Base-by-base conservation (phyloP, 2,329 filamentous ascomycete genomes). In the Microsporum ferrugineum region DNA sequence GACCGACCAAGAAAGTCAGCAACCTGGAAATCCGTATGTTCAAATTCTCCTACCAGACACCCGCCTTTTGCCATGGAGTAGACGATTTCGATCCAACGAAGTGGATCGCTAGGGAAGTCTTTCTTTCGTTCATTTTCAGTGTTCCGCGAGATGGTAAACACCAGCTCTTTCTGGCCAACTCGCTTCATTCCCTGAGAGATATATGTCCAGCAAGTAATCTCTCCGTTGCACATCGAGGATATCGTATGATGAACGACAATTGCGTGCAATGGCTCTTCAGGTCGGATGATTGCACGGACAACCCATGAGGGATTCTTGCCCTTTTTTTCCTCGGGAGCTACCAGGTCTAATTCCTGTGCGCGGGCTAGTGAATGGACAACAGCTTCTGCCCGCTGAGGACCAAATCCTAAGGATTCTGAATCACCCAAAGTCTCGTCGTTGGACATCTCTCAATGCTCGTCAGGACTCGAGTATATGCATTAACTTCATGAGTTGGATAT, bases 191-290 rank as follows among this genome's bases (percentile, higher is more conserved):
- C 62, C 33, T 59, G 45, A 8, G 62, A 63, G n/a, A 63, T 63
- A 49, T 57, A 63, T 38, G 62, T 63, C 62, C 62, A 63, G 23
- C 62, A 63, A 33, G 61, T 29, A 14, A 63, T 33, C 14, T 61
- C 56, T n/a, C 60, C 62, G 5, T 57, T 59, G n/a, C 61, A 27
- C 41, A 38, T 58, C 12, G 62, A 59, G 34, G 47, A 29, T 14
- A 63, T 56, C n/a, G 34, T 61, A 59, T 63, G 62, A 29, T 59
- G 33, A 29, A 49, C 61, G 23, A 63, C 49, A 29, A 61, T 8
- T 2, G 38, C 62, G 43, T 61, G 39, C 8, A 63, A 43, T 2
- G 36, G 43, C 8, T 49, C 55, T 17, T 63, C 43, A 23, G 60
- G 62, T 8, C 45, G 38, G 17, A 63, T 57, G 2, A 29, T 36